Evolutionary conservation across 2,329 filamentous ascomycete species (phyloP), one percentile per base, ranked within the genome.

Genomic region (Neonectria faginata): DNA sequence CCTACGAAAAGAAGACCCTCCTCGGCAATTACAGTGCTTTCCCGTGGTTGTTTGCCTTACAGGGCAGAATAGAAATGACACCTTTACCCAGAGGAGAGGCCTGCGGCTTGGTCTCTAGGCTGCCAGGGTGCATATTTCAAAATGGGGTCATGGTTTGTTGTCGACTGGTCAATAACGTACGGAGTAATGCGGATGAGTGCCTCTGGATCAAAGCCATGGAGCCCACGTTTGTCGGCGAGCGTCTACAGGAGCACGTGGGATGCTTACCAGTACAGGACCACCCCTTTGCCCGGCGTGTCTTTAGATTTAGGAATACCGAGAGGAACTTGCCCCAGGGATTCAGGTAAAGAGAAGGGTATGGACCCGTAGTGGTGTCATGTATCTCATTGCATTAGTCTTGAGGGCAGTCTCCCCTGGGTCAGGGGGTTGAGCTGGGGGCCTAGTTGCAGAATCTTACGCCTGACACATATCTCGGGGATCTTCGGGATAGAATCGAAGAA

Each of bases 241-340:
- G 11, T 20, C 27, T n/a, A 25, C 27, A n/a, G 27, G 47, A 50
- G 47, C 47, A 50, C 47, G 47, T 50, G 27, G 47, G 18, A 31
- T 50, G 10, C 12, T 9, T 25, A 16, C 16, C 47, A 29, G 25
- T 18, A 12, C 7, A 11, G 16, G 27, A 31, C 11, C 8, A 50
- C 31, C 27, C 14, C 8, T n/a, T 20, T 50, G 47, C 4, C 16
- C 25, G 47, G 29, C 27, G 16, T 5, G 9, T 18, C 2, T 18
- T 3, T n/a, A 5, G 8, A 11, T 22, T n/a, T 31, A 50, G 27
- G 16, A 50, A 31, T n/a, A 12, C 47, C 27, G 9, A 31, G 5
- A 9, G 10, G 16, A 50, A n/a, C 20, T 29, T 50, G 5, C 7
- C 7, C 25, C 5, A 29, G 11, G 27, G 25, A 31, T 9, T 29